Conservation (phyloP, 108 stramenopile genomes). For the Aurantiochytrium sp. region DNA sequence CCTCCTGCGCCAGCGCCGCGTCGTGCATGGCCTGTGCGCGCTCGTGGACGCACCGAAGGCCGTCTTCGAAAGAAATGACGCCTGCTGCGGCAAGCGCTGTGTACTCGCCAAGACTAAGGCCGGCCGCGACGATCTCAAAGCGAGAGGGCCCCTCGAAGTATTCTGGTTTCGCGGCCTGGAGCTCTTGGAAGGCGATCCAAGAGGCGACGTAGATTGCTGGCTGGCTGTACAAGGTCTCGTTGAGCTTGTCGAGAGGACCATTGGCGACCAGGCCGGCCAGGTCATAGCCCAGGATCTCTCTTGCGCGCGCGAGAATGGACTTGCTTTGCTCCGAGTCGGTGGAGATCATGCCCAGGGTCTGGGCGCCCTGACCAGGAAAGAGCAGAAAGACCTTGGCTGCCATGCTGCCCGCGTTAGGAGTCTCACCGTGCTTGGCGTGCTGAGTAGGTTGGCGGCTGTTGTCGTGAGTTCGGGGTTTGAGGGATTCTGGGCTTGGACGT, state of each 20-base stretch:
- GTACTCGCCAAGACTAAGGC: constrained; percentile 8
- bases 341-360: neutral
- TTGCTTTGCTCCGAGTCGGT: neutral
- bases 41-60: neutral
- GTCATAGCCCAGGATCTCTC: neutral
- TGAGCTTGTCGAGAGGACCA: constrained; percentile 3
- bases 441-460: too few species aligned
- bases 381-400: neutral
- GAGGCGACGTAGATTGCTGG: neutral
- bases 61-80: neutral
- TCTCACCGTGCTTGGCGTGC: too few species aligned
- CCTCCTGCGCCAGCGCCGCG: neutral
- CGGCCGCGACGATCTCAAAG: neutral
- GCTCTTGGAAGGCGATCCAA: neutral
- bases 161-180: neutral
- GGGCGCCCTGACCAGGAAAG: constrained; percentile 6
- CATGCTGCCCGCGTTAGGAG: too few species aligned
- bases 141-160: neutral
- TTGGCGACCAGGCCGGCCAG: neutral
- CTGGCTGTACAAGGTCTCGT: constrained; percentile 4
- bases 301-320: neutral
- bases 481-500: too few species aligned
- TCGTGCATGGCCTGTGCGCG: neutral
- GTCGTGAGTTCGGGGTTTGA: too few species aligned
- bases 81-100: neutral